Conservation (phyloP, 2,329 filamentous ascomycete species). For the Botrytis tulipae region DNA sequence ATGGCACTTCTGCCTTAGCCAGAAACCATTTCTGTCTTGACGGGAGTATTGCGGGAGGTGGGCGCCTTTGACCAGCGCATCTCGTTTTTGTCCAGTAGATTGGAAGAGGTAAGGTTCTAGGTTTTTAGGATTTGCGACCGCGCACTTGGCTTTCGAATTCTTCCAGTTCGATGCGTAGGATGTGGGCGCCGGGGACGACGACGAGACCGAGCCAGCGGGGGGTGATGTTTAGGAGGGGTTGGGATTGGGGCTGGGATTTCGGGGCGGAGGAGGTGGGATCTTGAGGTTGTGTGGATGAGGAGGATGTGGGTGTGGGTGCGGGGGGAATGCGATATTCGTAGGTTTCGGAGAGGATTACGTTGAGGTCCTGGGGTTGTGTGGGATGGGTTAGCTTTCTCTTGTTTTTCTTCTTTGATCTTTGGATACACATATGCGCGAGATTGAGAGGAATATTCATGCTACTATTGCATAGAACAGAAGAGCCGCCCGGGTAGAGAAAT, state of each 20-base stretch:
- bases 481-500: neutral
- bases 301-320: slow-evolving; percentile 17
- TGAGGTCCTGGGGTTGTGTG: slow-evolving; percentile 63
- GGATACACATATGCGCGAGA: neutral
- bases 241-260: slow-evolving; percentile 7
- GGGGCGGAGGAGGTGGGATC: neutral
- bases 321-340: slow-evolving; percentile 84
- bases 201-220: slow-evolving; percentile 86
- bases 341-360: slow-evolving; percentile 80
- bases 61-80: neutral
- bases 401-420: neutral
- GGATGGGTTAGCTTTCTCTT: neutral
- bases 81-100: neutral
- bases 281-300: slow-evolving; percentile 59
- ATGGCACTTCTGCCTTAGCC: neutral
- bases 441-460: neutral
- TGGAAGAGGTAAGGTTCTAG: neutral
- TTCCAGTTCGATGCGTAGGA: slow-evolving; percentile 85
- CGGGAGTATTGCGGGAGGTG: neutral
- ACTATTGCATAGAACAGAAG: neutral
- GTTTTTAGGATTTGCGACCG: neutral
- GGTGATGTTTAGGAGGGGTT: slow-evolving; percentile 49
- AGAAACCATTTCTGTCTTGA: neutral
- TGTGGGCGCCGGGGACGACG: slow-evolving; percentile 82
- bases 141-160: slow-evolving; percentile 56